Conservation (phyloP, 148 eudicot species). For the Nepenthes gracilis region DNA sequence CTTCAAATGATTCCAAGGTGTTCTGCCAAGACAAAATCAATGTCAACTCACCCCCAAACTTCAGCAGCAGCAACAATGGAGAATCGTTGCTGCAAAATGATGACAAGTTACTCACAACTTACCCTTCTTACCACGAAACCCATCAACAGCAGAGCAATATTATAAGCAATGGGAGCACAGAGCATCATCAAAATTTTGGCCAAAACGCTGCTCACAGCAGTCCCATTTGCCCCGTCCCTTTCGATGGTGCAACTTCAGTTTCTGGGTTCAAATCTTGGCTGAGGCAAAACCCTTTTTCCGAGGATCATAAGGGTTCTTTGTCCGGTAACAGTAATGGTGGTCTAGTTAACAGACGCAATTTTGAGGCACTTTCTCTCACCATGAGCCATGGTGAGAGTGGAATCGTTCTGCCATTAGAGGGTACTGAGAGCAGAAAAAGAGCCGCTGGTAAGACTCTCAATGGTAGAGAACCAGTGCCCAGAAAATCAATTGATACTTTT, state of each 20-base stretch:
- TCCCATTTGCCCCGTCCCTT: conserved; percentile 10
- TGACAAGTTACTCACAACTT: not conserved
- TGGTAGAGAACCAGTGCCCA: conserved; percentile 20
- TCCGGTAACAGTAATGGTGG: too few relatives aligned
- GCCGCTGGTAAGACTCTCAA: not conserved
- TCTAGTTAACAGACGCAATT: too few relatives aligned
- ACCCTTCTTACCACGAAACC: conserved; percentile 10
- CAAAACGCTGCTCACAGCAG: conserved; percentile 4
- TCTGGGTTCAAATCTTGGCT: conserved; percentile 50
- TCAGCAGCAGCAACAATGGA: too few relatives aligned
- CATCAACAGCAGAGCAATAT: not conserved
- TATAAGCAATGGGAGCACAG: not conserved
- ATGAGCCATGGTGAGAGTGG: not conserved
- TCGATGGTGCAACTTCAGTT: conserved; percentile 14
- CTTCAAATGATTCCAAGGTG: too few relatives aligned
- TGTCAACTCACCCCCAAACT: too few relatives aligned
- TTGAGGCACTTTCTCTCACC: conserved; percentile 17
- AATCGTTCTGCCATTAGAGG: too few relatives aligned
- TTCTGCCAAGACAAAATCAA: too few relatives aligned
- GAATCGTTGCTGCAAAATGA: too few relatives aligned
- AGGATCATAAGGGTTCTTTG: too few relatives aligned
- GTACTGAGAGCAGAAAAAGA: too few relatives aligned
- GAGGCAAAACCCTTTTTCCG: conserved; percentile 17
- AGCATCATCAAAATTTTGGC: conserved; percentile 1
- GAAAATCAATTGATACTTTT: conserved; percentile 61